A percentile compares a stretch with the other conserved stretches of the same genome.
These are phyloP conservation scores for Ilex paraguariensis DNA, from an alignment of 305 asterid species.

Conservation along the genomic window DNA sequence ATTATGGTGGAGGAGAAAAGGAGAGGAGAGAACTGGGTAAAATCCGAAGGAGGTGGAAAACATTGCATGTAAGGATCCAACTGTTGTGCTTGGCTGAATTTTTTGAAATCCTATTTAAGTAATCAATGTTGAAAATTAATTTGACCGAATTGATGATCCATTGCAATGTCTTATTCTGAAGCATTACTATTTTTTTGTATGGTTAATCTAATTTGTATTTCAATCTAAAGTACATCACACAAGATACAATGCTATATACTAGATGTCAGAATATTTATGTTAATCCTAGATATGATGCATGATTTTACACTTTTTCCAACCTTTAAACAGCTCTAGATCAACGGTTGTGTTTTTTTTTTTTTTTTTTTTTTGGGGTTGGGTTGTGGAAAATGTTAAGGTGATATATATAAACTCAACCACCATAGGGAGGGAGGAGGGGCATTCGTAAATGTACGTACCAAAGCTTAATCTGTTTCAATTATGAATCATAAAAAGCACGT, in stretches of 20 bases:
- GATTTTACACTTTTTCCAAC: background rate
- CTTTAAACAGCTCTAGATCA: background rate
- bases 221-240: background rate
- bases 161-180: background rate
- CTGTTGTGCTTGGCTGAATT: background rate
- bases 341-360: background rate
- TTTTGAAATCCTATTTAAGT: constrained; percentile 3
- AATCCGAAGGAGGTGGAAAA: constrained; percentile 91
- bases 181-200: background rate
- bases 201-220: too few relatives aligned
- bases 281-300: background rate
- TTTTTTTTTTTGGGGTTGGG: too few relatives aligned
- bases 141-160: background rate
- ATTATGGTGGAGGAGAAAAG: constrained; percentile 95
- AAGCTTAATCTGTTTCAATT: background rate
- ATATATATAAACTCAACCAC: background rate
- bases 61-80: constrained; percentile 56
- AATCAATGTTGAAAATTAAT: background rate
- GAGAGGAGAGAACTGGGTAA: constrained; percentile 82
- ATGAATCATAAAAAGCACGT: background rate
- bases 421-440: background rate
- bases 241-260: too few relatives aligned
- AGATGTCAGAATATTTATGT: background rate
- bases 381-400: background rate
- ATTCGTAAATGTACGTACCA: background rate